These are phyloP conservation scores for Celoporthe dispersa DNA, from an alignment of 2,329 filamentous ascomycete species.

Conservation along the genomic window DNA sequence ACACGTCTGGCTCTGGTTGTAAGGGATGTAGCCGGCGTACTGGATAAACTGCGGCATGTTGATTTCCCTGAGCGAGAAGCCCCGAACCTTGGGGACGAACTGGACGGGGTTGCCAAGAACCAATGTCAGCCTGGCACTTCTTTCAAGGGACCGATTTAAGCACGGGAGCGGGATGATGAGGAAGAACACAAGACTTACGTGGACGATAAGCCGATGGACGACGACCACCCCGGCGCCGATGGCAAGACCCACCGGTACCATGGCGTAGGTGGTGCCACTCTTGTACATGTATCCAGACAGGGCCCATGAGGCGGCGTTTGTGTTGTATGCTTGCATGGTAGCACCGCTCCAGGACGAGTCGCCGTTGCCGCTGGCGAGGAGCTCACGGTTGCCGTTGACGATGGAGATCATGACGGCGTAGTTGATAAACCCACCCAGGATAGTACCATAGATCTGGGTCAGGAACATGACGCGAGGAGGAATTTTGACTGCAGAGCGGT, in stretches of 20 bases:
- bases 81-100: constrained; percentile 52
- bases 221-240: constrained; percentile 51
- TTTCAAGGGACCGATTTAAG: neutral
- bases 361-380: constrained; percentile 51
- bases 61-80: constrained; percentile 47
- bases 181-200: constrained; percentile 40
- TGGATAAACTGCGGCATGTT: constrained; percentile 60
- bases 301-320: constrained; percentile 53
- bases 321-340: constrained; percentile 53
- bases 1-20: constrained; percentile 60
- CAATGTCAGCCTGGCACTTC: constrained; percentile 4
- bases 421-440: constrained; percentile 58
- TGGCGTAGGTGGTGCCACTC: constrained; percentile 45
- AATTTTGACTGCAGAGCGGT: constrained; percentile 52
- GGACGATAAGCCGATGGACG: constrained; percentile 48
- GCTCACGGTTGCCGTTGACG: constrained; percentile 51
- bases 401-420: constrained; percentile 62
- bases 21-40: constrained; percentile 58
- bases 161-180: neutral
- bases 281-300: constrained; percentile 59
- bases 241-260: constrained; percentile 55
- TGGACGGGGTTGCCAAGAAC: constrained; percentile 30
- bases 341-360: constrained; percentile 58
- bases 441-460: constrained; percentile 59
- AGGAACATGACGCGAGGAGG: constrained; percentile 59